phyloP scores from a whole-genome alignment of 495 filamentous ascomycete species.

The Penicillium maclennaniae region DNA sequence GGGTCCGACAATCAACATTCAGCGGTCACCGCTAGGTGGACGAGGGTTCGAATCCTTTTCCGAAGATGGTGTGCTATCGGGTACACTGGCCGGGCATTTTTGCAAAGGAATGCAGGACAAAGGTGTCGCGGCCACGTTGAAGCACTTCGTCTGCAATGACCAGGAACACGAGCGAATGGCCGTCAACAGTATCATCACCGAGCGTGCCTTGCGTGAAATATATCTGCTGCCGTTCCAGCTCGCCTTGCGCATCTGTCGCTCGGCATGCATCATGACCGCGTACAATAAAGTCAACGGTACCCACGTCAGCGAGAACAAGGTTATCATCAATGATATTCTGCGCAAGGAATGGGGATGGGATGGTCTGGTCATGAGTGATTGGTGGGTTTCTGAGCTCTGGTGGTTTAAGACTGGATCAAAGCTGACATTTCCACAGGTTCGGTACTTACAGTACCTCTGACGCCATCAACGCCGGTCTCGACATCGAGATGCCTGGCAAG shows the following conservation, averaged over 20 bases:
- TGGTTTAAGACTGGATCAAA: no score
- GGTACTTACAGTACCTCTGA: conserved; percentile 61
- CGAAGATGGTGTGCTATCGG: conserved; percentile 71
- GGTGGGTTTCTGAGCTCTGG: conserved; percentile 43
- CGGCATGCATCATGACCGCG: conserved; percentile 67
- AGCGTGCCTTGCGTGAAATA: conserved; percentile 71
- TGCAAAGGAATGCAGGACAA: conserved; percentile 68
- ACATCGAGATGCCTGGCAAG: conserved; percentile 71
- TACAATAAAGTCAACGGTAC: conserved; percentile 74
- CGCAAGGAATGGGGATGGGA: conserved; percentile 69
- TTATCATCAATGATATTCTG: conserved; percentile 59
- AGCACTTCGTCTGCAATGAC: conserved; percentile 86
- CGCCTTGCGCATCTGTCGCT: conserved; percentile 59
- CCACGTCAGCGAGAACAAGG: conserved; percentile 62
- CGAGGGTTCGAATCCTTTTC: conserved; percentile 78
- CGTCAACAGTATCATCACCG: conserved; percentile 62
- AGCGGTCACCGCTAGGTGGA: conserved; percentile 71
- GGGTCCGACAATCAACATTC: conserved; percentile 76
- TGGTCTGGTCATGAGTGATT: conserved; percentile 68
- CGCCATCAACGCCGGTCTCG: conserved; percentile 59
- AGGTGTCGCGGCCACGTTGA: conserved; percentile 67
- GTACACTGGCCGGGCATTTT: conserved; percentile 60
- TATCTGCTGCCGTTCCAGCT: conserved; percentile 72
- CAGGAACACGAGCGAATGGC: conserved; percentile 70
- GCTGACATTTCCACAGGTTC: conserved; percentile 24